Conservation (phyloP, 176 grass and related monocot genomes). For the Oryza longistaminata region DNA sequence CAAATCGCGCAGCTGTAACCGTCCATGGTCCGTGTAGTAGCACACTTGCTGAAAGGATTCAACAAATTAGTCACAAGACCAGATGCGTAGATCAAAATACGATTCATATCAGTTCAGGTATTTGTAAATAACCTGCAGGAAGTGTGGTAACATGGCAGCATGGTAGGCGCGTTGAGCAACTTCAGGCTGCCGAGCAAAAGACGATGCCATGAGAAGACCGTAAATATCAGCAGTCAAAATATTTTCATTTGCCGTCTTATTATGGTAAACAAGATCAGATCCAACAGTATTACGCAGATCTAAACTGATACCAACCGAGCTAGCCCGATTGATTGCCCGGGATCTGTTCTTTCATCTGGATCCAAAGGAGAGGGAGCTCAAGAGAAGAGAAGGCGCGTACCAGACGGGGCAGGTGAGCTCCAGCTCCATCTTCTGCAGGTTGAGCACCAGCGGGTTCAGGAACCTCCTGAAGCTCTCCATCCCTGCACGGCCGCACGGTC, state of each 20-base stretch:
- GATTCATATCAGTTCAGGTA: not conserved
- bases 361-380: not conserved
- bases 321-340: not conserved
- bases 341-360: not conserved
- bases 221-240: not conserved
- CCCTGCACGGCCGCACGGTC: not conserved
- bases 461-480: conserved; percentile 75
- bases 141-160: conserved; percentile 81
- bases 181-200: conserved; percentile 60
- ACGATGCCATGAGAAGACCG: not conserved
- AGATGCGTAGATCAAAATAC: not conserved
- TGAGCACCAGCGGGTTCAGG: conserved; percentile 83
- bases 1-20: conserved; percentile 73
- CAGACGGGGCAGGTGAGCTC: conserved; percentile 96
- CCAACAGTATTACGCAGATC: not conserved
- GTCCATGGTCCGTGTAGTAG: conserved; percentile 33
- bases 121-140: conserved; percentile 64
- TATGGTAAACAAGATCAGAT: not conserved
- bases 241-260: not conserved
- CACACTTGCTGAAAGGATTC: conserved; percentile 61
- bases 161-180: conserved; percentile 69
- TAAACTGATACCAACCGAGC: not conserved
- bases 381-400: conserved; percentile 15
- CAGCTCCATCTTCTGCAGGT: conserved; percentile 96
- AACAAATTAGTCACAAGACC: conserved; percentile 25